Base-by-base conservation (phyloP, 257 asterid genomes). In the Penstemon eatonii region DNA sequence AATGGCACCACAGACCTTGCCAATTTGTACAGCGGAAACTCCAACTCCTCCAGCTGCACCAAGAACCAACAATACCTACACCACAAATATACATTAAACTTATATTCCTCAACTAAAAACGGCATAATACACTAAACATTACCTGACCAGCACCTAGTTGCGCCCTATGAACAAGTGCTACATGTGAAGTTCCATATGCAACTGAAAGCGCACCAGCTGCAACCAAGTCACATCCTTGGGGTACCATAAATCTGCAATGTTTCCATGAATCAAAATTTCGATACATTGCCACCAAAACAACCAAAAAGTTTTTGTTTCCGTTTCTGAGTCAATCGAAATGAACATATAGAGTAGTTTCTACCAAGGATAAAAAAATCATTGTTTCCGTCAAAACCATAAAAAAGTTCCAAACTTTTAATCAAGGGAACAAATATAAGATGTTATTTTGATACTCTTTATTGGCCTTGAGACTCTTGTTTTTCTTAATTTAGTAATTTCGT, bases 11-110 rank as follows among this genome's bases (percentile, higher is more conserved):
- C 86, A 81, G 79, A 78, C 80, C 76, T 91, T 94, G 76, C 99
- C 96, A 51, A 94, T 94, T 78, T 94, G 97, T 47, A 94, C 92
- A 9, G 97, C 99, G 5, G 96, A 88, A 36, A 94, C 92, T 53
- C 96, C 99, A 74, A 94, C 97, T 25, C 99, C 99, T 62, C 99
- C 99, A 63, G 96, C 96, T 49, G 97, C 99, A 73, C 99, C 97
- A 71, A 94, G 96, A 67, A 94, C 97, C 78, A 94, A 67, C 87
- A 94, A 65, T n/a, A 90, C 97, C 99, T 92, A 68, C 64, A 60
- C 45, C 15, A 45, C 66, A 63, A 56, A 36, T 42, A 54, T 12
- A 56, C 46, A 66, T 37, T 38, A 45, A 47, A 40, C 58, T 6
- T 42, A 63, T 11, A 36, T 15, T 18, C 13, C 46, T 45, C 64